These are phyloP conservation scores for Pleoardoris graminearum DNA, from an alignment of 2,329 filamentous ascomycete species.

Conservation along the genomic window DNA sequence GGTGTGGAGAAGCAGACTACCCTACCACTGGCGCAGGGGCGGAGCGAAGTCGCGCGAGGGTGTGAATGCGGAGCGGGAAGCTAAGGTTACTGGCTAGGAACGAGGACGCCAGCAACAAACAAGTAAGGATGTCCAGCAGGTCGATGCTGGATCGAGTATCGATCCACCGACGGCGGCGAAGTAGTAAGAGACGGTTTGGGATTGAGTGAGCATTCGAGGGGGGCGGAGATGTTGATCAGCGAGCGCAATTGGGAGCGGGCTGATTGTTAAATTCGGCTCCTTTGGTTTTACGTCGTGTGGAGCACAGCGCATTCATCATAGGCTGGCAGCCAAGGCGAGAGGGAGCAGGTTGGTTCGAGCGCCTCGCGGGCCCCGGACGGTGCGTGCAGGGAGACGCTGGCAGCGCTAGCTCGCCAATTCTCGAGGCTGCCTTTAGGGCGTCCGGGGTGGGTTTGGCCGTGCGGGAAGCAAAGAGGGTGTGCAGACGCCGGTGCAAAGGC, in stretches of 20 bases:
- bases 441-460: background rate
- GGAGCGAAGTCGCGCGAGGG: conserved; percentile 20
- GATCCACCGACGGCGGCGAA: conserved; percentile 32
- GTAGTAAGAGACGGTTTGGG: conserved; percentile 30
- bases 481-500: conserved; percentile 13
- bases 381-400: conserved; percentile 23
- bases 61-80: conserved; percentile 20
- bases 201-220: conserved; percentile 37
- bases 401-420: conserved; percentile 23
- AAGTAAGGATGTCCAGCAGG: conserved; percentile 39
- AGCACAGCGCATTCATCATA: conserved; percentile 44
- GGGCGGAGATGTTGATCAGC: conserved; percentile 39
- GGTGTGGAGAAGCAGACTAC: conserved; percentile 37
- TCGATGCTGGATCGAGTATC: conserved; percentile 35
- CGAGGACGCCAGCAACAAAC: conserved; percentile 37
- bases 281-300: conserved; percentile 38
- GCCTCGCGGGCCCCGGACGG: conserved; percentile 30
- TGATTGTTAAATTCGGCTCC: conserved; percentile 41
- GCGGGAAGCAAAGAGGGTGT: background rate
- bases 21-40: conserved; percentile 34
- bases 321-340: conserved; percentile 42
- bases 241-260: conserved; percentile 35
- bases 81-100: conserved; percentile 29
- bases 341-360: conserved; percentile 34
- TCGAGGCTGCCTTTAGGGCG: conserved; percentile 35